Percentiles rank a stretch among this genome's conserved stretches.
Evolutionary conservation across 495 filamentous ascomycete genomes (phyloP).

Genomic region (Aspergillus bertholletiae): DNA sequence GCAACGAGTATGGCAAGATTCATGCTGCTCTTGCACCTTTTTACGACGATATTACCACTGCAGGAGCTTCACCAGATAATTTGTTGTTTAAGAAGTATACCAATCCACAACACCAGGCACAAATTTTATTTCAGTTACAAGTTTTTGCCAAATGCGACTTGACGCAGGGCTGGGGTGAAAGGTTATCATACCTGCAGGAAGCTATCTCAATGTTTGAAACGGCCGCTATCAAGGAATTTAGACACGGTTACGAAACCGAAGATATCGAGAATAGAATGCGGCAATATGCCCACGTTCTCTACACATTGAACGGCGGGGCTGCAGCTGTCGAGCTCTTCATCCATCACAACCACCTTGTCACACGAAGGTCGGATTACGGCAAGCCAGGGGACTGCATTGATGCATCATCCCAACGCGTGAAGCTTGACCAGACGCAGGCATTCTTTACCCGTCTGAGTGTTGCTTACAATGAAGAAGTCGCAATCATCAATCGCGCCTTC

Average conservation of each 20-base stretch:
- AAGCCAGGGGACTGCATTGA: slow-evolving; percentile 82
- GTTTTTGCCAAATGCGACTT: slow-evolving; percentile 78
- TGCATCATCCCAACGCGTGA: slow-evolving; percentile 52
- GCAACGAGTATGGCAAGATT: slow-evolving; percentile 86
- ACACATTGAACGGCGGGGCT: slow-evolving; percentile 74
- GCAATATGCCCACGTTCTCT: slow-evolving; percentile 82
- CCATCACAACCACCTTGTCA: slow-evolving; percentile 78
- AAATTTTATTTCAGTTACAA: slow-evolving; percentile 76
- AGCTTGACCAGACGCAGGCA: slow-evolving; percentile 69
- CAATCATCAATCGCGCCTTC: slow-evolving; percentile 80
- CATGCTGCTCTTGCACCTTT: slow-evolving; percentile 85
- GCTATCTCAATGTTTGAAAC: slow-evolving; percentile 86
- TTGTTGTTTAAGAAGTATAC: slow-evolving; percentile 80
- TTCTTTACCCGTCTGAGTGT: slow-evolving; percentile 74
- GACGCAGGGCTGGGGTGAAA: slow-evolving; percentile 64
- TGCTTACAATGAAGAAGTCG: slow-evolving; percentile 81
- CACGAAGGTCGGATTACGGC: slow-evolving; percentile 66
- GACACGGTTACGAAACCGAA: slow-evolving; percentile 82
- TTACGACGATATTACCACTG: slow-evolving; percentile 74
- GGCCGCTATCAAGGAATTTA: slow-evolving; percentile 85
- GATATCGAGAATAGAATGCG: slow-evolving; percentile 88
- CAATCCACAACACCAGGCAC: slow-evolving; percentile 84
- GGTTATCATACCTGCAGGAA: slow-evolving; percentile 65
- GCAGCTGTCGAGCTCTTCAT: slow-evolving; percentile 82
- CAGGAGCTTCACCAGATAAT: slow-evolving; percentile 73